A percentile compares a stretch with the other conserved stretches of the same genome.
Evolutionary conservation across 495 filamentous ascomycete genomes (phyloP).

Genomic region (Parmelia sp.): DNA sequence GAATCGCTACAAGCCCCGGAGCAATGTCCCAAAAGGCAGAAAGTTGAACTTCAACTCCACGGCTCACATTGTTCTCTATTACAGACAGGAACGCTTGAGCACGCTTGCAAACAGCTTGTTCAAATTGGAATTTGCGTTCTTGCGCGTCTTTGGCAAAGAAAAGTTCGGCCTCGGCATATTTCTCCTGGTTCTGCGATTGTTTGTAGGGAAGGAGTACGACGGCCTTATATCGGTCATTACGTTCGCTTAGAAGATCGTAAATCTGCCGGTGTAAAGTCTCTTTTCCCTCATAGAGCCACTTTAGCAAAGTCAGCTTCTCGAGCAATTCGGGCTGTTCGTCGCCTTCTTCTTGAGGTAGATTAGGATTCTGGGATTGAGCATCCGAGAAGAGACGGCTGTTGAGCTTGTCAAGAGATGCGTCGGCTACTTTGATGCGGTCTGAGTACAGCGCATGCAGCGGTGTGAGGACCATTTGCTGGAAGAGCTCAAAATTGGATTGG

Average conservation of each 20-base stretch:
- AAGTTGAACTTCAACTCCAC: conserved; percentile 85
- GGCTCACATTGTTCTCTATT: conserved; percentile 76
- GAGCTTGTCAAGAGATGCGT: conserved; percentile 41
- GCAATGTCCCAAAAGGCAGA: conserved; percentile 97
- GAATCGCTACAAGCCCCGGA: conserved; percentile 64
- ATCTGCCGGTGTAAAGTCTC: conserved; percentile 77
- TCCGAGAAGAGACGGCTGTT: conserved; percentile 66
- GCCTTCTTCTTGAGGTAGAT: conserved; percentile 84
- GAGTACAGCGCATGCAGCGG: conserved; percentile 69
- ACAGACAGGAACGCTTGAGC: conserved; percentile 72
- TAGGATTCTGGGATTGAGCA: conserved; percentile 63
- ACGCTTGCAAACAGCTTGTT: conserved; percentile 60
- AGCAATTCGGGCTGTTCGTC: conserved; percentile 91
- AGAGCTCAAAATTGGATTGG: conserved; percentile 68
- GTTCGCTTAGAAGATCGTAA: conserved; percentile 75
- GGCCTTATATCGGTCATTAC: conserved; percentile 77
- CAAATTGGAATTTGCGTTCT: conserved; percentile 59
- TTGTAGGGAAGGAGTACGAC: conserved; percentile 77
- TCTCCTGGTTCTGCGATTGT: conserved; percentile 60
- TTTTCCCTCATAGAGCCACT: conserved; percentile 90
- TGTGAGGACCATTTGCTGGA: conserved; percentile 66
- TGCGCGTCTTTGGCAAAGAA: conserved; percentile 76
- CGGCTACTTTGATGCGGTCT: conserved; percentile 34
- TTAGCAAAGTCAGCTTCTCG: conserved; percentile 87
- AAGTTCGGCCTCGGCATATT: conserved; percentile 62